phyloP scores from a whole-genome alignment of 805 yeast genomes.

The Sugiyamaella mastotermitis region DNA sequence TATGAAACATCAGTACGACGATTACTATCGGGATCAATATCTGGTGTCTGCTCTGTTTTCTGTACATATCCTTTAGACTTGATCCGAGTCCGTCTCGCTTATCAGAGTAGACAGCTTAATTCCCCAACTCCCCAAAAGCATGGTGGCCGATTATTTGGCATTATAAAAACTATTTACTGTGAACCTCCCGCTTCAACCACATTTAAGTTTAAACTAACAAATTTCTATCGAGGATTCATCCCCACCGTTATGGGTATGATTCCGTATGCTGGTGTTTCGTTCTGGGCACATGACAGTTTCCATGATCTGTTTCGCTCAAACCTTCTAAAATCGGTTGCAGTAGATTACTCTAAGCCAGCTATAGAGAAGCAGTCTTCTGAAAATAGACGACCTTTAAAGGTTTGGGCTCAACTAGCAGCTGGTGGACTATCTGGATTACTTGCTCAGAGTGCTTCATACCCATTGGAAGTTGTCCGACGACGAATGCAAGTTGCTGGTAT shows the following conservation, averaged over 20 bases:
- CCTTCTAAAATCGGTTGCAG: slow-evolving; percentile 42
- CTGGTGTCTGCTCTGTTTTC: slow-evolving; percentile 83
- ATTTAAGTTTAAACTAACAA: slow-evolving; percentile 33
- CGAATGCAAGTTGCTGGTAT: slow-evolving; percentile 94
- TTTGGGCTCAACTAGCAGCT: slow-evolving; percentile 89
- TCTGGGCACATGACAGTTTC: slow-evolving; percentile 84
- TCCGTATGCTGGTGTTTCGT: slow-evolving; percentile 97
- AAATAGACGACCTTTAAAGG: slow-evolving; percentile 62
- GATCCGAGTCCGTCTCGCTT: slow-evolving; percentile 86
- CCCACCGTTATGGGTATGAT: slow-evolving; percentile 95
- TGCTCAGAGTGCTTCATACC: slow-evolving; percentile 95
- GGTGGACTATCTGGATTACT: slow-evolving; percentile 96
- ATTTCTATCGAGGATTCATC: slow-evolving; percentile 89
- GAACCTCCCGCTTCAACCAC: slow-evolving; percentile 20
- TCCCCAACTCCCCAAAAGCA: not conserved
- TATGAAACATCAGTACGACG: slow-evolving; percentile 80
- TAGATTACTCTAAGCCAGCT: slow-evolving; percentile 14
- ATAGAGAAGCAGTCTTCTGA: not conserved
- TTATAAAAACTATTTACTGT: slow-evolving; percentile 26
- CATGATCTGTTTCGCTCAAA: slow-evolving; percentile 80
- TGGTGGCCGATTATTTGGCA: slow-evolving; percentile 23
- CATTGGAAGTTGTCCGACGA: slow-evolving; percentile 90
- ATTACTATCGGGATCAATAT: slow-evolving; percentile 79
- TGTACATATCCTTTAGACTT: slow-evolving; percentile 90
- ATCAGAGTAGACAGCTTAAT: slow-evolving; percentile 22